Percentiles rank a stretch among this genome's conserved stretches.
Conservation (phyloP, 352 stramenopile genomes). For the Pythium dissimile region DNA sequence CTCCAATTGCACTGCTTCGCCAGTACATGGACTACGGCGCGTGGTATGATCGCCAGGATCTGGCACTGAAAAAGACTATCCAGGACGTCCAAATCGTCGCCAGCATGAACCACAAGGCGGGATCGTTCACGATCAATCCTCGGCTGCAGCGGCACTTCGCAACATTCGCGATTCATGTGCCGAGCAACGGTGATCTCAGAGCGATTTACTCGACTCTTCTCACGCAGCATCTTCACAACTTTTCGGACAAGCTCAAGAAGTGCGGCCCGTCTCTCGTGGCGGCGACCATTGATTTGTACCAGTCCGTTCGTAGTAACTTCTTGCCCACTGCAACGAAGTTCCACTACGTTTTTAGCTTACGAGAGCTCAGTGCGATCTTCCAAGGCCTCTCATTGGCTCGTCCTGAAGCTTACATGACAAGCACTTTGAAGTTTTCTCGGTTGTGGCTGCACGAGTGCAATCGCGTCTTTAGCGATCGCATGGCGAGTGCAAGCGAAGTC, state of each 20-base stretch:
- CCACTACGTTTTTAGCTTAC: constrained; percentile 92
- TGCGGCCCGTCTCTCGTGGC: constrained; percentile 58
- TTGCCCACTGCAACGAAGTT: constrained; percentile 90
- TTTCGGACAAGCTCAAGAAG: constrained; percentile 80
- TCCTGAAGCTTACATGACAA: constrained; percentile 57
- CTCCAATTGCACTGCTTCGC: constrained; percentile 80
- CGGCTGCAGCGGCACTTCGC: constrained; percentile 89
- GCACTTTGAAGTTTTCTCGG: constrained; percentile 60
- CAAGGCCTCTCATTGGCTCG: constrained; percentile 75
- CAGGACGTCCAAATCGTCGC: constrained; percentile 86
- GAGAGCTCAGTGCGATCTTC: constrained; percentile 86
- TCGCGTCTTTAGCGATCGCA: constrained; percentile 90
- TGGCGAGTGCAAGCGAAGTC: constrained; percentile 69
- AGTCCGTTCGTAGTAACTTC: constrained; percentile 72
- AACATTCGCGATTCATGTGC: constrained; percentile 69
- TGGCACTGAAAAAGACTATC: constrained; percentile 85
- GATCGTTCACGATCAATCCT: constrained; percentile 85
- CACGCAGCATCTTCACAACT: constrained; percentile 59
- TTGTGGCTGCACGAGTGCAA: constrained; percentile 92
- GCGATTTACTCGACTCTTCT: constrained; percentile 72
- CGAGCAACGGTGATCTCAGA: constrained; percentile 54
- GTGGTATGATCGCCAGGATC: constrained; percentile 89
- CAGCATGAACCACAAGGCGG: constrained; percentile 91
- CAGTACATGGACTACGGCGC: constrained; percentile 91
- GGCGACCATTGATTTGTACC: constrained; percentile 83